Conservation (phyloP, 1,139 yeast species). For the Suhomyces choctaworum region DNA sequence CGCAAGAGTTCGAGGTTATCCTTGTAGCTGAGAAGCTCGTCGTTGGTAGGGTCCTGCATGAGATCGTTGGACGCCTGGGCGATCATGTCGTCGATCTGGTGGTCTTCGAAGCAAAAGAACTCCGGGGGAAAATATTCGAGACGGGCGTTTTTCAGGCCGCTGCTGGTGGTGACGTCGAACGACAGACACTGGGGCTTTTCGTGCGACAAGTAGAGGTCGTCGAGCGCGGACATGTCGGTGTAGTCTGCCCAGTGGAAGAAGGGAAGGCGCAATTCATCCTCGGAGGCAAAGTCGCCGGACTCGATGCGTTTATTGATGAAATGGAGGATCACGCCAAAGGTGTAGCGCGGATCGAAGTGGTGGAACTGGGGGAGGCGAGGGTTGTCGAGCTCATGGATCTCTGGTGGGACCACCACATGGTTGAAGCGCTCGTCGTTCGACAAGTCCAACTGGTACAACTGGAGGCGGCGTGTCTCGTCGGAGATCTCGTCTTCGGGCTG, state of each 20-base stretch:
- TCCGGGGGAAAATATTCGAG: constrained; percentile 21
- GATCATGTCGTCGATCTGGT: constrained; percentile 18
- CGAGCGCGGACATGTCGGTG: constrained; percentile 29
- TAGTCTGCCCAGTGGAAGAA: constrained; percentile 43
- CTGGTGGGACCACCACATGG: constrained; percentile 8
- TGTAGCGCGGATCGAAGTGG: constrained; percentile 36
- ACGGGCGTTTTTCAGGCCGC: constrained; percentile 17
- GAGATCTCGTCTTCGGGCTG: constrained; percentile 7
- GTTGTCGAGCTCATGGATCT: constrained; percentile 13
- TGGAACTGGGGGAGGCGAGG: constrained; percentile 18
- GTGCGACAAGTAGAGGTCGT: constrained; percentile 19
- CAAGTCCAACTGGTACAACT: constrained; percentile 9
- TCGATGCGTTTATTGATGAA: constrained; percentile 16
- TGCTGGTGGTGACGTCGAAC: constrained; percentile 25
- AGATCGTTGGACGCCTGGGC: background rate
- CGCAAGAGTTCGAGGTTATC: constrained; percentile 11
- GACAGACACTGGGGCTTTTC: constrained; percentile 23
- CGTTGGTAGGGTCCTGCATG: background rate
- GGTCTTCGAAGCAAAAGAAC: constrained; percentile 32
- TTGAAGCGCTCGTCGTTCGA: constrained; percentile 12
- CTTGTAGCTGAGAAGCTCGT: constrained; percentile 2
- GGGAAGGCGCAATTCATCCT: constrained; percentile 19
- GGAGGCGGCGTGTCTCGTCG: constrained; percentile 3
- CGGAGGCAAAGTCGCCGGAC: background rate
- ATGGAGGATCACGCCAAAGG: constrained; percentile 28